A percentile compares a stretch with the other conserved stretches of the same genome.
Evolutionary conservation across 2,329 filamentous ascomycete genomes (phyloP).

Genomic region (Verticillium isaacii): DNA sequence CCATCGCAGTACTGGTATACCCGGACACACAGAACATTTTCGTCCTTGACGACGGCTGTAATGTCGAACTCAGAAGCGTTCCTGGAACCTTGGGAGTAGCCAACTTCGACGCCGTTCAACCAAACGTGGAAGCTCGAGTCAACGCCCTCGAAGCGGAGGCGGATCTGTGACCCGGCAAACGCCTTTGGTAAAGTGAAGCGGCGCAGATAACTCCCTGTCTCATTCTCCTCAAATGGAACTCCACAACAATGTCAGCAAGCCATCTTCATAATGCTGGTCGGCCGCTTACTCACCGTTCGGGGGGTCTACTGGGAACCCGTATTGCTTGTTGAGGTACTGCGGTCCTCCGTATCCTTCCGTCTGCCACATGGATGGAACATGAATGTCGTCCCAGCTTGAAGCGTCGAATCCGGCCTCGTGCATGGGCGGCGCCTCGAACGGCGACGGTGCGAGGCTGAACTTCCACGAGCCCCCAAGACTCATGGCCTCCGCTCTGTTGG

Average conservation of each 20-base stretch:
- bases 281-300: constrained; percentile 36
- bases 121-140: constrained; percentile 68
- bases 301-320: constrained; percentile 62
- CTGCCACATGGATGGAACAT: constrained; percentile 68
- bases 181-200: constrained; percentile 46
- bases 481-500: constrained; percentile 29
- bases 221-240: constrained; percentile 60
- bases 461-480: constrained; percentile 51
- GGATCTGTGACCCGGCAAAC: constrained; percentile 48
- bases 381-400: constrained; percentile 41
- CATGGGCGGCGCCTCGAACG: constrained; percentile 35
- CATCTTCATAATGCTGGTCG: no score
- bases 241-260: no score
- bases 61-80: constrained; percentile 73
- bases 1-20: constrained; percentile 72
- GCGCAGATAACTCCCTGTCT: constrained; percentile 58
- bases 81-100: constrained; percentile 67
- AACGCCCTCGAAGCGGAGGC: constrained; percentile 71
- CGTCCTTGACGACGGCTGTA: constrained; percentile 40
- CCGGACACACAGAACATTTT: constrained; percentile 50
- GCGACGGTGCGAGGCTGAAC: constrained; percentile 42
- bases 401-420: not conserved
- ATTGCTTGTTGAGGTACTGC: constrained; percentile 66
- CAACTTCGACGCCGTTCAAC: constrained; percentile 63
- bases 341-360: constrained; percentile 62